Conservation (phyloP, 371 early-diverging fungal genomes). For the Mortierella sp. region DNA sequence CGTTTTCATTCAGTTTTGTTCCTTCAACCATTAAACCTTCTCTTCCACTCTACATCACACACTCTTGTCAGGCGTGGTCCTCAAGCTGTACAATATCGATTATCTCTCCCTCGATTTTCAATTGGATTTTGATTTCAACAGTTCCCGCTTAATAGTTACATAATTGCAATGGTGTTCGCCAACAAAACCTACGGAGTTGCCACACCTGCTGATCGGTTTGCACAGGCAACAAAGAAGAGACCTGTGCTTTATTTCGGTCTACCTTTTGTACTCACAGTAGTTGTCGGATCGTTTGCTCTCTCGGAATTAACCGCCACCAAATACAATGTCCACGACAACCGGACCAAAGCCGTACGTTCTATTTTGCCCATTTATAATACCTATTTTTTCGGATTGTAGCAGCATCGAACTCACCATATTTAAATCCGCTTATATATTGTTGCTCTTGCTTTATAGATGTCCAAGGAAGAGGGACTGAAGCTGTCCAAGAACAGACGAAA, state of each 20-base stretch:
- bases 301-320: conserved; percentile 51
- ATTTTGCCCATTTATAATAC: too few relatives aligned
- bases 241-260: conserved; percentile 48
- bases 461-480: conserved; percentile 49
- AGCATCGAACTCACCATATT: too few relatives aligned
- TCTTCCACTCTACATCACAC: neutral
- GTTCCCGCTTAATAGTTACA: too few relatives aligned
- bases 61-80: too few relatives aligned
- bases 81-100: too few relatives aligned
- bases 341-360: conserved; percentile 43
- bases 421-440: too few relatives aligned
- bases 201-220: conserved; percentile 33
- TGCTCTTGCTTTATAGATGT: too few relatives aligned
- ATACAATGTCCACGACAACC: conserved; percentile 47
- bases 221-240: conserved; percentile 29
- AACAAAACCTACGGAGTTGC: conserved; percentile 49
- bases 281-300: conserved; percentile 46
- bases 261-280: conserved; percentile 41
- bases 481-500: conserved; percentile 32
- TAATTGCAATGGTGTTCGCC: conserved; percentile 25
- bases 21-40: too few relatives aligned
- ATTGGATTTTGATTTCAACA: too few relatives aligned
- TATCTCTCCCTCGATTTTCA: too few relatives aligned
- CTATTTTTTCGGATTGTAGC: too few relatives aligned
- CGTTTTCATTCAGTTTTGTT: too few relatives aligned